These are phyloP conservation scores for Xylaria polymorpha DNA, from an alignment of 2,329 filamentous ascomycete genomes.

Conservation along the genomic window DNA sequence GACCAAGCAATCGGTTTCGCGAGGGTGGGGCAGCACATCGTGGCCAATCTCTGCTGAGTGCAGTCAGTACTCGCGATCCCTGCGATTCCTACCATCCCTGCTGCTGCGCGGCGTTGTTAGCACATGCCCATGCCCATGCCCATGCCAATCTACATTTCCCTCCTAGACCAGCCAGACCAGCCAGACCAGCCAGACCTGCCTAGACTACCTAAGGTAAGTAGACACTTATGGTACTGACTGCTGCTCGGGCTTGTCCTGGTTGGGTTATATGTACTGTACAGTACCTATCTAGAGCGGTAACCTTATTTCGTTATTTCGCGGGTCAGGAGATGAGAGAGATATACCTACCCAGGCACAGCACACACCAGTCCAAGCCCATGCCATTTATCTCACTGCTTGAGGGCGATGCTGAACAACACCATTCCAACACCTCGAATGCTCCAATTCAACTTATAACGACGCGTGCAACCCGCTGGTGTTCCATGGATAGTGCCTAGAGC, in stretches of 20 bases:
- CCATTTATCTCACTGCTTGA: neutral
- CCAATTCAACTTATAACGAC: neutral
- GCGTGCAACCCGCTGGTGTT: neutral
- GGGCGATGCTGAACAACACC: neutral
- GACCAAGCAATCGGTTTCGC: no score
- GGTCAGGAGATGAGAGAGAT: constrained; percentile 1
- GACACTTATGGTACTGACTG: neutral
- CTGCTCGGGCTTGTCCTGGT: neutral
- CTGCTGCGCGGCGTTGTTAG: neutral
- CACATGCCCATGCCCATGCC: neutral
- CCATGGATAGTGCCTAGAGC: neutral
- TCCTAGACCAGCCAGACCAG: no score
- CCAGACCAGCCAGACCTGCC: neutral
- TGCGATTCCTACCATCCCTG: neutral
- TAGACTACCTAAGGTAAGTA: neutral
- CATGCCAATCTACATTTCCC: neutral
- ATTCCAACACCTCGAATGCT: neutral
- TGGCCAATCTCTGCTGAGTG: no score
- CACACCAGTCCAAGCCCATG: neutral
- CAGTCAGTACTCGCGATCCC: neutral
- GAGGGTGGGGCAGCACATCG: no score
- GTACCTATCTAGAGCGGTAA: neutral
- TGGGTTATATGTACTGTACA: no score
- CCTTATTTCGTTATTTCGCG: neutral
- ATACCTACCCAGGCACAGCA: neutral